A percentile compares a stretch with the other conserved stretches of the same genome.
These are phyloP conservation scores for Trichophyton schoenleinii DNA, from an alignment of 2,329 filamentous ascomycete species.

Conservation along the genomic window DNA sequence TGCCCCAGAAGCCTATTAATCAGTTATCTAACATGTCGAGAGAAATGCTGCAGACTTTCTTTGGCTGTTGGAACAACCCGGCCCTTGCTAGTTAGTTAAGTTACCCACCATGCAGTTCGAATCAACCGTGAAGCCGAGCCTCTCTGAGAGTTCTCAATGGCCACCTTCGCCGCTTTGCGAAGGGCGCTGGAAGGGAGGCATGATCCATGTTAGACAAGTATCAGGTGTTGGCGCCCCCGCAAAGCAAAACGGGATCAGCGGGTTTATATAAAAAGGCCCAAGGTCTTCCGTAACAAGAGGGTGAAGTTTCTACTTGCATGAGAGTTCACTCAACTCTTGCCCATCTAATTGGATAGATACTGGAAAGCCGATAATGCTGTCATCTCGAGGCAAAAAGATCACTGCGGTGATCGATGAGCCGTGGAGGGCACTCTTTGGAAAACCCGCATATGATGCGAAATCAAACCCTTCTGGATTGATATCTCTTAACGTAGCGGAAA, in stretches of 20 bases:
- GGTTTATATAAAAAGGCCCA: neutral
- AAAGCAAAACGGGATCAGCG: neutral
- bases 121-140: neutral
- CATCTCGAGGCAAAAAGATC: constrained; percentile 18
- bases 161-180: neutral
- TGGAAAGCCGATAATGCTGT: constrained; percentile 16
- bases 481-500: constrained; percentile 27
- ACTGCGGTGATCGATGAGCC: constrained; percentile 15
- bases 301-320: no score
- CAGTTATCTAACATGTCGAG: no score
- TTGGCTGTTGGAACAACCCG: no score
- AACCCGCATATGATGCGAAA: constrained; percentile 17
- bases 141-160: neutral
- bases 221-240: neutral
- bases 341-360: no score
- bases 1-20: no score
- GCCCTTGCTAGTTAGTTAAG: no score
- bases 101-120: neutral
- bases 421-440: constrained; percentile 20
- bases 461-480: constrained; percentile 23
- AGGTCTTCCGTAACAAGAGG: neutral
- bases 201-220: neutral
- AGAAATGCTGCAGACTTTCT: no score
- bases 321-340: no score
- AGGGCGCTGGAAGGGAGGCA: neutral